Conservation (phyloP, 306 rosid genomes). For the Trifolium repens region DNA sequence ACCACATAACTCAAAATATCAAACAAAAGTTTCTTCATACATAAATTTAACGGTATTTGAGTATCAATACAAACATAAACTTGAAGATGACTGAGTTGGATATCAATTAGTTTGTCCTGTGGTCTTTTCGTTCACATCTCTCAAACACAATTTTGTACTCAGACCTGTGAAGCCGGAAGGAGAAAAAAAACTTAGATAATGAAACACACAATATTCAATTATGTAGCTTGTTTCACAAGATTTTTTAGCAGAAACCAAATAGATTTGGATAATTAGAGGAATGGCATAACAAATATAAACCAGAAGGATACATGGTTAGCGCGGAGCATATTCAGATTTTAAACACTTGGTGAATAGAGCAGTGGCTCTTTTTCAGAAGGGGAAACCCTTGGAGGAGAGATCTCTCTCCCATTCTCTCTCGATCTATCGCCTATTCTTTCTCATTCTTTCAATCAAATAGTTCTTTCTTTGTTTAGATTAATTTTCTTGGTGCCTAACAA, state of each 20-base stretch:
- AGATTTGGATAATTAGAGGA: not conserved
- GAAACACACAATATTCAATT: constrained; percentile 19
- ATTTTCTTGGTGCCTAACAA: not conserved
- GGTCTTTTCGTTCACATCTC: constrained; percentile 4
- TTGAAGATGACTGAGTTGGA: not conserved
- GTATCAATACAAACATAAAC: constrained; percentile 9
- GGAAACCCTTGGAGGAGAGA: not conserved
- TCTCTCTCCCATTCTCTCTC: not conserved
- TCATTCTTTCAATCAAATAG: not conserved
- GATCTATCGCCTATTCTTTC: not conserved
- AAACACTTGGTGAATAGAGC: not conserved
- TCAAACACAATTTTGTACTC: constrained; percentile 7
- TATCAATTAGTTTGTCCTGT: not conserved
- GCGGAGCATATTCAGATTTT: not conserved
- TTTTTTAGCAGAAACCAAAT: not conserved
- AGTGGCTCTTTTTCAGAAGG: not conserved
- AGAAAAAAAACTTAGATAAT: constrained; percentile 29
- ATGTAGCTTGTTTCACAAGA: not conserved
- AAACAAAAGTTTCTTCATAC: constrained; percentile 24
- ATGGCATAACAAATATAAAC: not conserved
- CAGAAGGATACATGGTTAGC: not conserved
- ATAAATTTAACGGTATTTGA: constrained; percentile 9
- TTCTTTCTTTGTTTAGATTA: not conserved
- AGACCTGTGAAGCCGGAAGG: constrained; percentile 20
- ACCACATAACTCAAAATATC: constrained; percentile 30